Base-by-base conservation (phyloP, 371 early-diverging fungal species). In the Phascolomyces articulosus region DNA sequence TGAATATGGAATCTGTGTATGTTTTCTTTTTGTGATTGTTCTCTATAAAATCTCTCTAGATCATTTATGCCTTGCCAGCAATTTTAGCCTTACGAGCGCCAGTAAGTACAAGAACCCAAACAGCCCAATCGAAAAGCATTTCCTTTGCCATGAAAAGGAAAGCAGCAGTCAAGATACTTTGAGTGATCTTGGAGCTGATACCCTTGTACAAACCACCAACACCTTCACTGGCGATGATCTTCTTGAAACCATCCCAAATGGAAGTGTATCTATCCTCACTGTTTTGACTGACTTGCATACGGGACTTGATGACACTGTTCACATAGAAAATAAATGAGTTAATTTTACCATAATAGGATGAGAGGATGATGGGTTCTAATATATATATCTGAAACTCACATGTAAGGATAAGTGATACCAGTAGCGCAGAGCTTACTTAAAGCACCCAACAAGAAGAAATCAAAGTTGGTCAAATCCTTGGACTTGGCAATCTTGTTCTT, bases 401-500 rank as follows among this genome's bases (percentile, higher is more conserved):
- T 95, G 85, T 98, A 98, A 58, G 98, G 98, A 71, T 98, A 98
- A 27, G 98, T 98, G 72, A 95, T 88, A 71, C 85, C 80, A 40
- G 98, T 98, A 48, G 98, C 98, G 61, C 89, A 87, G 38, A 98
- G 85, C 84, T 98, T 98, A 73, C 90, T 88, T 65, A 97, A 64
- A 44, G 98, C 98, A 55, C 98, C 98, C 62, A 98, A 83, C 47
- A 95, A 64, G 87, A 98, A 98, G 78, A 96, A 95, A 81, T 98
- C 96, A 40, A 94, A 75, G 72, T 86, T 88, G 48, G 87, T 83
- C 40, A 97, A 85, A 4, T 73, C 74, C 72, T 85, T 87, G 38
- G 63, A 53, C 68, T 80, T 79, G 38, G 81, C 67, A 15, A 91
- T 60, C 64, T 78, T 79, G 62, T 83, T 86, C 88, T 94, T 95